Evolutionary conservation across 495 filamentous ascomycete genomes (phyloP).

Genomic region (Penicillium egyptiacum): DNA sequence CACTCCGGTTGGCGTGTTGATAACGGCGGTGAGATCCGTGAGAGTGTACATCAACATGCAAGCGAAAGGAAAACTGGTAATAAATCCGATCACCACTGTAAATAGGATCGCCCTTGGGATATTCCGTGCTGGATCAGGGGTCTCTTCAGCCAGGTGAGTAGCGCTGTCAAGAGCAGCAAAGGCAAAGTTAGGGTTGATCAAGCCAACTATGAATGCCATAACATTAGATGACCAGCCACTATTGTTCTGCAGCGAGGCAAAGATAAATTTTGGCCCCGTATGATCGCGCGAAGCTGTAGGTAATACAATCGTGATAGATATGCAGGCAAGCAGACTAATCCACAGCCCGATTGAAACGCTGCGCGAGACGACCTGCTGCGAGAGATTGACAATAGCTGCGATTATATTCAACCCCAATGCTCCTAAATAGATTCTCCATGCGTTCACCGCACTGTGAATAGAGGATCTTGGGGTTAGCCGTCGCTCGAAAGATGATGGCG

Average conservation of each 20-base stretch:
- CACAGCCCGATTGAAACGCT: no score
- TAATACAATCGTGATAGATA: no score
- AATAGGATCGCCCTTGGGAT: conserved; percentile 56
- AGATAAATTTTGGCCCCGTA: no score
- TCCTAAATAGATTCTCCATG: no score
- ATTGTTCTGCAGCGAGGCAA: conserved; percentile 39
- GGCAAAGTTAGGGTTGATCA: conserved; percentile 62
- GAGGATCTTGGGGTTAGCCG: no score
- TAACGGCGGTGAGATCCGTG: conserved; percentile 47
- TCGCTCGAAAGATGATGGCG: no score
- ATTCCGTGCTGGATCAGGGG: conserved; percentile 47
- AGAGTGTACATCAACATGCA: conserved; percentile 62
- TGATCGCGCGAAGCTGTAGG: no score
- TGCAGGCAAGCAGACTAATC: no score
- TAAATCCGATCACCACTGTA: conserved; percentile 59
- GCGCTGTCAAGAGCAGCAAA: conserved; percentile 62
- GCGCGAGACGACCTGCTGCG: no score
- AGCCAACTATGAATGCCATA: conserved; percentile 65
- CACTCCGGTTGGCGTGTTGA: conserved; percentile 51
- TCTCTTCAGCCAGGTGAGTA: conserved; percentile 65
- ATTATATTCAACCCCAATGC: no score
- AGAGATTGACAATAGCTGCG: no score
- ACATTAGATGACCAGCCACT: conserved; percentile 59
- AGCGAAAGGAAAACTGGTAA: conserved; percentile 55
- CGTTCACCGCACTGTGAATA: no score